Evolutionary conservation across 2,329 filamentous ascomycete genomes (phyloP).

Genomic region (Penicillium frequentans): DNA sequence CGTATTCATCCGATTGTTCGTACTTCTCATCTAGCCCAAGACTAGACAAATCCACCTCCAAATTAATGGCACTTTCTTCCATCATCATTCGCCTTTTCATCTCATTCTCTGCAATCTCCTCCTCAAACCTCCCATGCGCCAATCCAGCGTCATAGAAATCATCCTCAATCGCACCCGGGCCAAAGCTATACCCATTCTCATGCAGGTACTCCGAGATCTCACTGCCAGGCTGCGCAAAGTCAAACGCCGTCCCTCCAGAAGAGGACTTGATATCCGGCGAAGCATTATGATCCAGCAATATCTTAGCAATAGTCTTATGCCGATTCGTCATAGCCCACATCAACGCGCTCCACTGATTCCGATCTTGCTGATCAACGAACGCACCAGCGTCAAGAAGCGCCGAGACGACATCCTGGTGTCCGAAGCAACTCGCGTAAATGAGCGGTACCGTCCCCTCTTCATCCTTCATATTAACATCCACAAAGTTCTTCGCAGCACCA

Average conservation of each 20-base stretch:
- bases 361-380: slow-evolving; percentile 88
- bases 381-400: slow-evolving; percentile 82
- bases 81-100: slow-evolving; percentile 91
- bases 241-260: slow-evolving; percentile 87
- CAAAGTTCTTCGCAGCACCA: slow-evolving; percentile 70
- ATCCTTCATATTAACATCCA: slow-evolving; percentile 85
- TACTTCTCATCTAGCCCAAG: slow-evolving; percentile 94
- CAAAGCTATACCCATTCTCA: slow-evolving; percentile 79
- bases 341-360: slow-evolving; percentile 93
- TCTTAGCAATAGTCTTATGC: slow-evolving; percentile 93
- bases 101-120: slow-evolving; percentile 95
- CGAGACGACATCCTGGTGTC: slow-evolving; percentile 85
- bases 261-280: slow-evolving; percentile 96
- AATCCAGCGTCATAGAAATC: slow-evolving; percentile 95
- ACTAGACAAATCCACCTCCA: slow-evolving; percentile 95
- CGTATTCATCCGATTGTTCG: slow-evolving; percentile 79
- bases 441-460: slow-evolving; percentile 94
- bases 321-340: slow-evolving; percentile 99
- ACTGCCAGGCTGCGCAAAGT: slow-evolving; percentile 92
- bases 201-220: slow-evolving; percentile 96
- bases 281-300: slow-evolving; percentile 86
- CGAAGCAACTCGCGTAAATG: slow-evolving; percentile 98
- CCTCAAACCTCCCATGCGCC: slow-evolving; percentile 90
- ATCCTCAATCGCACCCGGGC: slow-evolving; percentile 51
- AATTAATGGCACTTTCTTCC: slow-evolving; percentile 96